Evolutionary conservation across 805 yeast genomes (phyloP), one percentile per base, ranked within the genome.

Genomic region (Suhomyces faveliae): DNA sequence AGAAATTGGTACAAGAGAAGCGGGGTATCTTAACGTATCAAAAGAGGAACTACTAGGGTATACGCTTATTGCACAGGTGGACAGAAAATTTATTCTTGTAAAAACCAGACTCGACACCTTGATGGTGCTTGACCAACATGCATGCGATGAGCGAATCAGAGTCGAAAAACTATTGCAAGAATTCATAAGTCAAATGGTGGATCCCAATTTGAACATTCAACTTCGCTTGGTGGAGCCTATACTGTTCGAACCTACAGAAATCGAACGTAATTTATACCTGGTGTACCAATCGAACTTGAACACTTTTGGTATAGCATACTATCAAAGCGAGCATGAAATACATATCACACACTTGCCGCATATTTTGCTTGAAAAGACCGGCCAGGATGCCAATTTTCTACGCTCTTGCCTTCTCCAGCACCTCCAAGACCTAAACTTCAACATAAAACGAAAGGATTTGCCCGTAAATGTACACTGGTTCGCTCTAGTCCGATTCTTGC

Each of bases 61-160:
- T 20, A 8, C 13, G 5, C 72, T 82, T 0, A 67, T 85, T 5
- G 70, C 76, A 3, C 96, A 88, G 59, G 65, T 87, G 2, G 88
- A 82, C 40, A 57, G 64, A 3, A 86, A 84, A 58, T 87, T 87
- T 57, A 80, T 89, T 7, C 65, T 89, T 2, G 68, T 62, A 20
- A 46, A 48, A 22, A 45, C 48, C 15, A 25, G 42, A 8, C 35
- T 59, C 0, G 20, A 40, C n/a, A 40, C 58, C 0, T 54, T 80
- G 12, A 61, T 79, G 17, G 64, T 80, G 1, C 56, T 86, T 4
- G 96, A 89, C 59, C 96, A 89, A 57, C 96, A 89, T 68, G 96
- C 96, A 0, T 80, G 85, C 46, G 95, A 87, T 64, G 96, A 89
- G 59, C 64, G 96, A 46, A 71, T 87, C 0, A 70, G 71, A 40